phyloP scores from a whole-genome alignment of 139 green algal genomes.

The Micractinium conductrix region DNA sequence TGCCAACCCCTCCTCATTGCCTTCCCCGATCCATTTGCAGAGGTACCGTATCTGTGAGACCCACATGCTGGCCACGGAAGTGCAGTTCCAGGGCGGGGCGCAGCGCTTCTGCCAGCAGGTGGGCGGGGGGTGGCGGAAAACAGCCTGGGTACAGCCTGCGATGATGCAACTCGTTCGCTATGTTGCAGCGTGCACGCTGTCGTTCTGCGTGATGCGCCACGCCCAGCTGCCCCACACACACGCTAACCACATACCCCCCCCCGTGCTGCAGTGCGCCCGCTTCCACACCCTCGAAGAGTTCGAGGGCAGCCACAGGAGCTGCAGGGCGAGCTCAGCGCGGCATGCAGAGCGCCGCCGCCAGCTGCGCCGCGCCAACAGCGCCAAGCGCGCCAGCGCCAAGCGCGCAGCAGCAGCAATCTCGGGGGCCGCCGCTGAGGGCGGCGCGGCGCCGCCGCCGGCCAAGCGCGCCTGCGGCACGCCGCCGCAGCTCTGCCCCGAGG shows the following conservation, averaged over 20 bases:
- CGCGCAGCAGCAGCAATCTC: not conserved
- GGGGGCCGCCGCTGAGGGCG: not conserved
- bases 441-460: not conserved
- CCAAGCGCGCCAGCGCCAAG: not conserved
- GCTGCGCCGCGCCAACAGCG: not conserved
- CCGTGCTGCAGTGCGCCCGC: not conserved
- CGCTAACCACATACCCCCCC: not conserved
- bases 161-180: no score
- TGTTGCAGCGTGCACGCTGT: no score
- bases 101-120: constrained; percentile 5
- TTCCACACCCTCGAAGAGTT: not conserved
- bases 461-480: not conserved
- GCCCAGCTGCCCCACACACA: not conserved
- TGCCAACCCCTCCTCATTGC: no score
- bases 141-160: no score
- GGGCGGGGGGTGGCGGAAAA: not conserved
- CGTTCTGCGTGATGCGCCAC: not conserved
- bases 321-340: not conserved
- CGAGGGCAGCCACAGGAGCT: not conserved
- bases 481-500: not conserved
- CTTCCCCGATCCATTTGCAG: not conserved
- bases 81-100: not conserved
- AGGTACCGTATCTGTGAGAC: not conserved
- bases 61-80: not conserved
- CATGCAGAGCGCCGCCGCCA: not conserved